These are phyloP conservation scores for Taphrina communis DNA, from an alignment of 1,139 yeast species.

Conservation along the genomic window DNA sequence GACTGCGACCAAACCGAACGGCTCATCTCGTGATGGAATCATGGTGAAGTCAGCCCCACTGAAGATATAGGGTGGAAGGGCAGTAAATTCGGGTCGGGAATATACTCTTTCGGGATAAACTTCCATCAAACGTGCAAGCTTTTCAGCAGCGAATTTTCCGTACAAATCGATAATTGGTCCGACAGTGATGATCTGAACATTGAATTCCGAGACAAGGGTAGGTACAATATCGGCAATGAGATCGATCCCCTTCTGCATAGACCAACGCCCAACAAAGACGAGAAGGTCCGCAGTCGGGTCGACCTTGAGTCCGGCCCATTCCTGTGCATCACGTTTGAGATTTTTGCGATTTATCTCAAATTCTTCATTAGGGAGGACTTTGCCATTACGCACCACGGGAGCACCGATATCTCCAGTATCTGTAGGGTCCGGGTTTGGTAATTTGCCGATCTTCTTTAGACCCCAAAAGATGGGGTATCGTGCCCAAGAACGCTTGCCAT, in stretches of 20 bases:
- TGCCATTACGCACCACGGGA: conserved; percentile 26
- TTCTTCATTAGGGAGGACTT: conserved; percentile 36
- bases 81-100: conserved; percentile 43
- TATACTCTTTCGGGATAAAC: conserved; percentile 41
- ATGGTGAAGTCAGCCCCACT: conserved; percentile 44
- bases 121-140: conserved; percentile 40
- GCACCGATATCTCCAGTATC: conserved; percentile 40
- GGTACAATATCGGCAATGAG: conserved; percentile 44
- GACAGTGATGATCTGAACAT: conserved; percentile 42
- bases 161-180: conserved; percentile 44
- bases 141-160: conserved; percentile 44
- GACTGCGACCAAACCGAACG: conserved; percentile 44
- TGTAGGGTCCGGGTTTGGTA: conserved; percentile 44
- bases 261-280: conserved; percentile 44
- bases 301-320: conserved; percentile 43
- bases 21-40: conserved; percentile 44
- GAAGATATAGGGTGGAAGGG: conserved; percentile 43
- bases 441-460: conserved; percentile 41
- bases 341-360: conserved; percentile 41
- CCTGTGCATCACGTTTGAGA: conserved; percentile 42
- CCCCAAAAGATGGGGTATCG: conserved; percentile 45
- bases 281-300: conserved; percentile 42
- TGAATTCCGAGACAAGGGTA: conserved; percentile 40
- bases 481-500: conserved; percentile 43
- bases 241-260: conserved; percentile 44